A percentile compares a stretch with the other conserved stretches of the same genome.
Conservation (phyloP, 495 filamentous ascomycete species). For the Hypoxylon crocopeplum region DNA sequence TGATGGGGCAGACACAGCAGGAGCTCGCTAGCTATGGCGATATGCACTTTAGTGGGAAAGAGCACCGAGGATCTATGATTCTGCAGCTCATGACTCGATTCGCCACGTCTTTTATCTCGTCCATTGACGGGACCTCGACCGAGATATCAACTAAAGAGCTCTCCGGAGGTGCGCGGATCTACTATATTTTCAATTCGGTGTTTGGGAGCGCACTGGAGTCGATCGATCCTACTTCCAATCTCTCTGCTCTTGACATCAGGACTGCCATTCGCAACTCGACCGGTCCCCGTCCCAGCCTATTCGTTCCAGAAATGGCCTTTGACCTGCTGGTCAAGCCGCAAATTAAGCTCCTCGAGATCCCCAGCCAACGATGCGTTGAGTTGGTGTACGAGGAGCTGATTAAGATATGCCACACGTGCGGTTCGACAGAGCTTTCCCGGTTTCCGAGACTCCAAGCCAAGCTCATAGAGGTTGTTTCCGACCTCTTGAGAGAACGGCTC, state of each 20-base stretch:
- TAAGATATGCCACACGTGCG: slow-evolving; percentile 99
- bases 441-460: slow-evolving; percentile 96
- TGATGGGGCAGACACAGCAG: slow-evolving; percentile 99
- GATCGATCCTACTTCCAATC: slow-evolving; percentile 92
- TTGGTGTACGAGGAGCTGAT: slow-evolving; percentile 98
- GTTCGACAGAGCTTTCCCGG: slow-evolving; percentile 87
- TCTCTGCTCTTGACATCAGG: slow-evolving; percentile 95
- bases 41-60: slow-evolving; percentile 97
- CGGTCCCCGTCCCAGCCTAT: slow-evolving; percentile 91
- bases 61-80: slow-evolving; percentile 93
- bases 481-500: slow-evolving; percentile 89
- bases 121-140: slow-evolving; percentile 96
- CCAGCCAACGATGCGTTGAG: slow-evolving; percentile 95
- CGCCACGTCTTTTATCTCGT: slow-evolving; percentile 96
- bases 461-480: slow-evolving; percentile 97
- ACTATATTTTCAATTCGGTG: slow-evolving; percentile 99
- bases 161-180: slow-evolving; percentile 94
- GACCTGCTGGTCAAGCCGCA: slow-evolving; percentile 98
- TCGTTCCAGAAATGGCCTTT: slow-evolving; percentile 97
- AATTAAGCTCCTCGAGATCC: slow-evolving; percentile 95
- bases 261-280: slow-evolving; percentile 99
- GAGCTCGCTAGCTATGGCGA: slow-evolving; percentile 98
- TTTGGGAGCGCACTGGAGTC: slow-evolving; percentile 97
- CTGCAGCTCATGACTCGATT: slow-evolving; percentile 98
- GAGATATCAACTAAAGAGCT: slow-evolving; percentile 99